Conservation (phyloP, 2,329 filamentous ascomycete species). For the Amesomyces nigricolor region DNA sequence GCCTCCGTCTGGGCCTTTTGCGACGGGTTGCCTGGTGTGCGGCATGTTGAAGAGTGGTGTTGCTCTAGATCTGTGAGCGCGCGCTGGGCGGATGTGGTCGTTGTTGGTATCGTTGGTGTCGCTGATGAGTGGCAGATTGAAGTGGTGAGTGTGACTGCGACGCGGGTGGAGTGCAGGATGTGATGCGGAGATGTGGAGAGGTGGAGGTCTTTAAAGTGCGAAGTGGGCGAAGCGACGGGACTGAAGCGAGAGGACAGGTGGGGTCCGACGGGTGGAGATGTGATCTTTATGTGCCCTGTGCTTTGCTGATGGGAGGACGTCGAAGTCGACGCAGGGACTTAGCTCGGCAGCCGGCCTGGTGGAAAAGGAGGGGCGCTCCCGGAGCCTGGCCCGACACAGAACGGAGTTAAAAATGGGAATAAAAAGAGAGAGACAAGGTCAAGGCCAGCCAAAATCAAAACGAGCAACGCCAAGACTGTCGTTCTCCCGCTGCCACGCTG, state of each 20-base stretch:
- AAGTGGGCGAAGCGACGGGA: no score
- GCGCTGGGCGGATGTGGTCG: no score
- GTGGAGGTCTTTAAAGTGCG: no score
- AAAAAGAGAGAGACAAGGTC: not conserved
- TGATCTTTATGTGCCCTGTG: no score
- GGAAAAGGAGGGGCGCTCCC: constrained; percentile 1
- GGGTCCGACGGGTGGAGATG: no score
- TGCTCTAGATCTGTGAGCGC: not conserved
- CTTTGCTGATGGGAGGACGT: no score
- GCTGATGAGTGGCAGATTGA: no score
- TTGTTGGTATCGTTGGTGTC: no score
- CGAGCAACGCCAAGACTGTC: not conserved
- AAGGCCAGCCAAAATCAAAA: not conserved
- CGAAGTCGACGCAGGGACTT: not conserved
- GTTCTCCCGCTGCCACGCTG: not conserved
- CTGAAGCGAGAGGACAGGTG: no score
- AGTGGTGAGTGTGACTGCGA: no score
- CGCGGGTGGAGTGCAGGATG: no score
- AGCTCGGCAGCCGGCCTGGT: not conserved
- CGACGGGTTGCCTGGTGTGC: not conserved
- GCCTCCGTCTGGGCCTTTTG: constrained; percentile 1
- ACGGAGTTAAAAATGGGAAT: not conserved
- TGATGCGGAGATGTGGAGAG: no score
- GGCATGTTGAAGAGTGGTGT: not conserved
- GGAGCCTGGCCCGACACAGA: not conserved